These are phyloP conservation scores for Coemansia sp. DNA, from an alignment of 192 early-diverging fungal genomes.

Conservation along the genomic window DNA sequence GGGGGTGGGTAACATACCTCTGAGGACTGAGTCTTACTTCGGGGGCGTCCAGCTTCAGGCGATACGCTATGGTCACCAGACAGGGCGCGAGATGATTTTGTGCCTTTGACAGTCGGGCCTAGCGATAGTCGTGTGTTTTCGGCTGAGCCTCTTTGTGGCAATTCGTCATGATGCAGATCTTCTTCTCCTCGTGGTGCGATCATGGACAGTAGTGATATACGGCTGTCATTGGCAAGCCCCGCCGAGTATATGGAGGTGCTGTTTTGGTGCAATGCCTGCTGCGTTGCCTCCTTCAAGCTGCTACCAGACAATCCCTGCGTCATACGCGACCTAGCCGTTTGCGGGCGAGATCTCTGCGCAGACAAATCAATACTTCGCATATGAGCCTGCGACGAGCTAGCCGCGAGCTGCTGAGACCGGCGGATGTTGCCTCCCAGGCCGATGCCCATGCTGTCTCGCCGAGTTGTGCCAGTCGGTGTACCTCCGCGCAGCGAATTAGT, in stretches of 20 bases:
- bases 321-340: constrained; percentile 46
- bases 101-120: constrained; percentile 30
- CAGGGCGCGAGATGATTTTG: constrained; percentile 43
- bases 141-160: not conserved
- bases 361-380: constrained; percentile 32
- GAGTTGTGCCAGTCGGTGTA: constrained; percentile 14
- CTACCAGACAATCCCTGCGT: constrained; percentile 36
- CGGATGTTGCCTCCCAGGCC: constrained; percentile 27
- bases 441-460: constrained; percentile 30
- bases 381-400: constrained; percentile 19
- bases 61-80: constrained; percentile 30
- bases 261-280: constrained; percentile 15
- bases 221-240: constrained; percentile 35
- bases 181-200: constrained; percentile 26
- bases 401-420: constrained; percentile 33
- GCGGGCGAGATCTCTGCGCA: constrained; percentile 34
- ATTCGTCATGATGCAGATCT: not conserved
- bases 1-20: constrained; percentile 37
- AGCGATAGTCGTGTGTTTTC: constrained; percentile 31
- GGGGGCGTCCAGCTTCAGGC: constrained; percentile 37
- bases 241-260: constrained; percentile 29
- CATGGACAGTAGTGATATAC: constrained; percentile 53
- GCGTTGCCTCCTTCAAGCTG: constrained; percentile 42
- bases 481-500: constrained; percentile 15
- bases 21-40: constrained; percentile 55